Base-by-base conservation (phyloP, 2,329 filamentous ascomycete genomes). In the Colletotrichum tanaceti region DNA sequence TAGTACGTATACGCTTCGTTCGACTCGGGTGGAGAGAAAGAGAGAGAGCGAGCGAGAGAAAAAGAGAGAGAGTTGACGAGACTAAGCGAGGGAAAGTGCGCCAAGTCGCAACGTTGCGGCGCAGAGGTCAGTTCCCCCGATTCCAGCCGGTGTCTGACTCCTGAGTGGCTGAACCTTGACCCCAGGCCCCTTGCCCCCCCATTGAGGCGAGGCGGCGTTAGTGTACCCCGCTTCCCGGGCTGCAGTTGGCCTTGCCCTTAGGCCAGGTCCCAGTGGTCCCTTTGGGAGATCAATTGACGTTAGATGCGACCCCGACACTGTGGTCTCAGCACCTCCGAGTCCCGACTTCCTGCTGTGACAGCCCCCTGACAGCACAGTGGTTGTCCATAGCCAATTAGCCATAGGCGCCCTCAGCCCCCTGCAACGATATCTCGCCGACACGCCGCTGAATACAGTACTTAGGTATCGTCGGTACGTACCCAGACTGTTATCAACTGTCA, bases 361-460 rank as follows among this genome's bases (percentile, higher is more conserved):
- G 62, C 62, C 61, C 28, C 49, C 61, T 57, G 55, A 49, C 18
- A 46, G 65, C 65, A 68, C 65, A 65, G 65, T 68, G 49, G 50
- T 11, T 60, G 9, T 28, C 18, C 7, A 32, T 20, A 2, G 6
- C 11, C 18, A 9, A n/a, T 1, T 52, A 1, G 7, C 11, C 47
- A 9, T 20, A 11, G 4, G 7, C 46, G 9, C 4, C 20, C 18
- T n/a, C 11, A 11, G 46, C 39, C 59, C 59, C 46, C 58, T 54
- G 50, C 50, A 54, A 32, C 28, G 32, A 54, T 35, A 39, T 32
- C n/a, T 41, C 52, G 35, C 35, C 13, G 47, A n/a, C 47, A 50
- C 24, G 43, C 47, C 39, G 54, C 41, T 54, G 28, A 10, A 24
- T 24, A 24, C 24, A 24, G 24, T 24, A 24, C 24, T 32, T 32